phyloP scores from a whole-genome alignment of 768 basidiomycete genomes.

The Rhodocollybia butyracea region DNA sequence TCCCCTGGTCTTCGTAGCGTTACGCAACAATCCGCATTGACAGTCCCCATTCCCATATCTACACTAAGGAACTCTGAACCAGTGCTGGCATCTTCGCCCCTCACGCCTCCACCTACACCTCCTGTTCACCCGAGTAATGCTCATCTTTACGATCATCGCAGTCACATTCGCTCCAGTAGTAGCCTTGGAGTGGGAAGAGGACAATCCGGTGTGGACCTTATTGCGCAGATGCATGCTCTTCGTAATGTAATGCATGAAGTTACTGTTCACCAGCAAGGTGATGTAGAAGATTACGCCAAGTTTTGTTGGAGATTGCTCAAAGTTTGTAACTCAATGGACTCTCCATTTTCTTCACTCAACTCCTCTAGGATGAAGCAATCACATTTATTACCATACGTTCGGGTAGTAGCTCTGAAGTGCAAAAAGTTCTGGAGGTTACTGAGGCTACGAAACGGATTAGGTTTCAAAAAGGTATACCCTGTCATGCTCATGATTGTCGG shows the following conservation, averaged over 20 bases:
- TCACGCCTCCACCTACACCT: constrained; percentile 11
- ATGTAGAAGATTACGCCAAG: constrained; percentile 61
- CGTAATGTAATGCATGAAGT: constrained; percentile 75
- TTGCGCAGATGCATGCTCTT: constrained; percentile 66
- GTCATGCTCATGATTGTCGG: neutral
- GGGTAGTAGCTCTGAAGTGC: constrained; percentile 56
- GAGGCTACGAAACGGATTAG: constrained; percentile 74
- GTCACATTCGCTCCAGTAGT: neutral
- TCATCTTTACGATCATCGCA: neutral
- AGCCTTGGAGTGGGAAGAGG: constrained; percentile 12
- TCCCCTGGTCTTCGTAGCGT: neutral
- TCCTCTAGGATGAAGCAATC: constrained; percentile 69
- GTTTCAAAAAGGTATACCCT: constrained; percentile 60
- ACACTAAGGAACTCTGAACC: neutral
- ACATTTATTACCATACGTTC: constrained; percentile 75
- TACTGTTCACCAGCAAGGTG: constrained; percentile 61
- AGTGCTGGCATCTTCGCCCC: neutral
- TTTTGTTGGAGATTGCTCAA: constrained; percentile 62
- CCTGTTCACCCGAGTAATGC: constrained; percentile 47
- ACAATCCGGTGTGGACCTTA: constrained; percentile 62
- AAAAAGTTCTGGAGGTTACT: constrained; percentile 78
- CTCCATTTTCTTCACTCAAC: neutral
- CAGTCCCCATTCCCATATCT: no score
- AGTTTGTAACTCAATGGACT: constrained; percentile 31
- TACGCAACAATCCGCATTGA: no score